These are phyloP conservation scores for Gyrodon lividus DNA, from an alignment of 768 basidiomycete genomes.

Conservation along the genomic window DNA sequence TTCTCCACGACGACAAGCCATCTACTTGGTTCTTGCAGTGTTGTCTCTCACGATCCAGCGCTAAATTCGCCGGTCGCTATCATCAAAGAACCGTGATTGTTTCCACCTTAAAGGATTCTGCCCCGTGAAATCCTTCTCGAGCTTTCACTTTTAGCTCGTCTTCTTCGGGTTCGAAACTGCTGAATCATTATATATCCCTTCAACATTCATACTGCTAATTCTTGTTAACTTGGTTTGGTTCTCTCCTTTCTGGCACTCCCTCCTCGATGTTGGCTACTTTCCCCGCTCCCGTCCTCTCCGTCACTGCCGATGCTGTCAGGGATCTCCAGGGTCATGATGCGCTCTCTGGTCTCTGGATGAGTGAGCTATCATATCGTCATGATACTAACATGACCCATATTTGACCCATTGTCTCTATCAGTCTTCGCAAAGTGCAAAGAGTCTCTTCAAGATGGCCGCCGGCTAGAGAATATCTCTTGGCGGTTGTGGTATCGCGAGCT, in stretches of 20 bases:
- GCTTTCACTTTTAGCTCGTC: slow-evolving; percentile 7
- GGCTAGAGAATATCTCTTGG: slow-evolving; percentile 89
- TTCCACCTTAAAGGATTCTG: slow-evolving; percentile 14
- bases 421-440: slow-evolving; percentile 86
- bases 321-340: slow-evolving; percentile 70
- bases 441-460: slow-evolving; percentile 72
- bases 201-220: slow-evolving; percentile 6
- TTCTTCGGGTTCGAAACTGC: slow-evolving; percentile 14
- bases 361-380: slow-evolving; percentile 38
- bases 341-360: slow-evolving; percentile 63
- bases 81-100: slow-evolving; percentile 31
- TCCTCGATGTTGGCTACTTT: slow-evolving; percentile 48
- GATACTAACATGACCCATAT: slow-evolving; percentile 1
- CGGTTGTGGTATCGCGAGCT: slow-evolving; percentile 76
- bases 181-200: slow-evolving; percentile 19
- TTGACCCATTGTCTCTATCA: slow-evolving; percentile 29
- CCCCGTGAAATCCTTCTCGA: slow-evolving; percentile 16
- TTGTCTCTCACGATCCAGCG: slow-evolving; percentile 22
- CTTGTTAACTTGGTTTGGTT: neutral
- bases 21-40: neutral
- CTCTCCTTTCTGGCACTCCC: slow-evolving; percentile 10
- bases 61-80: slow-evolving; percentile 17
- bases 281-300: slow-evolving; percentile 63
- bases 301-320: slow-evolving; percentile 63
- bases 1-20: slow-evolving; percentile 13